Evolutionary conservation across 345 rosid genomes (phyloP).

Genomic region (Salix arbutifolia): DNA sequence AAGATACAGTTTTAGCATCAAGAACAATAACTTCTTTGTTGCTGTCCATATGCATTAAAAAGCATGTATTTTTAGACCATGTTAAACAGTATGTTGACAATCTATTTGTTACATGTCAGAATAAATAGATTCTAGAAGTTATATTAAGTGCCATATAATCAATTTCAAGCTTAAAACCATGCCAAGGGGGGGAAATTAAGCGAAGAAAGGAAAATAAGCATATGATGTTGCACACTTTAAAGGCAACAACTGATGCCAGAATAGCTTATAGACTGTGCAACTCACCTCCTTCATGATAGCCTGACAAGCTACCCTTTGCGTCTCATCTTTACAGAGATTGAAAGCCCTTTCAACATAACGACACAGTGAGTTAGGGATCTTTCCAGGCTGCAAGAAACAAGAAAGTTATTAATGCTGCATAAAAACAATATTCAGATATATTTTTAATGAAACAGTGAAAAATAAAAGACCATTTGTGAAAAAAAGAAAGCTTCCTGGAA

Average conservation of each 20-base stretch:
- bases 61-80: neutral
- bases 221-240: neutral
- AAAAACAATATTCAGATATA: neutral
- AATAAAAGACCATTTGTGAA: neutral
- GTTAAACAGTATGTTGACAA: neutral
- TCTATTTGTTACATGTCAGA: neutral
- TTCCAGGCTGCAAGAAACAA: conserved; percentile 54
- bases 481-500: neutral
- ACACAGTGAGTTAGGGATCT: conserved; percentile 70
- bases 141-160: neutral
- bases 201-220: neutral
- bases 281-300: conserved; percentile 72
- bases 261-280: neutral
- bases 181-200: neutral
- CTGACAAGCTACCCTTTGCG: conserved; percentile 61
- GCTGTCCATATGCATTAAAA: neutral
- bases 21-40: neutral
- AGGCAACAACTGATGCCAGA: neutral
- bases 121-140: neutral
- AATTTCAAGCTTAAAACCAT: neutral
- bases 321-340: conserved; percentile 73
- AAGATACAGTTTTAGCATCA: neutral
- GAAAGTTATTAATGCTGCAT: conserved; percentile 6
- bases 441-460: neutral
- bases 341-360: conserved; percentile 90